phyloP scores from a whole-genome alignment of 2,329 filamentous ascomycete genomes.

The Mollisiaceae sp. region DNA sequence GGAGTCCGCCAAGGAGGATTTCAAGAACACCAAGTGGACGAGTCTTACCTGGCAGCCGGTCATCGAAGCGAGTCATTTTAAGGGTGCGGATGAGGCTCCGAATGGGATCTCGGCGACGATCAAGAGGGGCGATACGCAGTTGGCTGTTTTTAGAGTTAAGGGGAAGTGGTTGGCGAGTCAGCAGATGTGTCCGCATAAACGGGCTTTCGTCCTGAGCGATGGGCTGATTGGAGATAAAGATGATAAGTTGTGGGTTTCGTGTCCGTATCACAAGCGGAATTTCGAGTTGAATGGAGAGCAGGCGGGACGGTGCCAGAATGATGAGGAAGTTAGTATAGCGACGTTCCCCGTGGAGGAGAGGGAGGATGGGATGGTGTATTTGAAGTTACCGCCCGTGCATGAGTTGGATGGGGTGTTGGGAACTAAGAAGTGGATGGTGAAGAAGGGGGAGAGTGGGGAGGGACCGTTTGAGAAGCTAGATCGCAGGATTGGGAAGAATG shows the following conservation, averaged over 20 bases:
- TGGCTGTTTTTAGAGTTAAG: slow-evolving; percentile 83
- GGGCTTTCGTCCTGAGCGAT: slow-evolving; percentile 87
- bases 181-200: slow-evolving; percentile 95
- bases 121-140: slow-evolving; percentile 87
- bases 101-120: slow-evolving; percentile 78
- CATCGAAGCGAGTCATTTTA: slow-evolving; percentile 72
- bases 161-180: slow-evolving; percentile 85
- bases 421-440: slow-evolving; percentile 79
- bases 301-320: slow-evolving; percentile 75
- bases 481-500: slow-evolving; percentile 37
- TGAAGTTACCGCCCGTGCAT: slow-evolving; percentile 78
- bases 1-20: slow-evolving; percentile 71
- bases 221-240: slow-evolving; percentile 70
- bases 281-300: slow-evolving; percentile 73
- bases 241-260: slow-evolving; percentile 81
- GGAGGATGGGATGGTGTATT: slow-evolving; percentile 76
- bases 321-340: slow-evolving; percentile 77
- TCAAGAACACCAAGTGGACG: slow-evolving; percentile 71
- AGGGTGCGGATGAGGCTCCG: slow-evolving; percentile 62
- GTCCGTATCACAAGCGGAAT: slow-evolving; percentile 89
- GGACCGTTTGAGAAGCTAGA: slow-evolving; percentile 43
- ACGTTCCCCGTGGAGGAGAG: slow-evolving; percentile 80
- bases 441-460: slow-evolving; percentile 65
- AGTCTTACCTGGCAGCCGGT: slow-evolving; percentile 79
- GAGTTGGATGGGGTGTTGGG: slow-evolving; percentile 82